Evolutionary conservation across 192 early-diverging fungal species (phyloP).

Genomic region (Coemansia sp.): DNA sequence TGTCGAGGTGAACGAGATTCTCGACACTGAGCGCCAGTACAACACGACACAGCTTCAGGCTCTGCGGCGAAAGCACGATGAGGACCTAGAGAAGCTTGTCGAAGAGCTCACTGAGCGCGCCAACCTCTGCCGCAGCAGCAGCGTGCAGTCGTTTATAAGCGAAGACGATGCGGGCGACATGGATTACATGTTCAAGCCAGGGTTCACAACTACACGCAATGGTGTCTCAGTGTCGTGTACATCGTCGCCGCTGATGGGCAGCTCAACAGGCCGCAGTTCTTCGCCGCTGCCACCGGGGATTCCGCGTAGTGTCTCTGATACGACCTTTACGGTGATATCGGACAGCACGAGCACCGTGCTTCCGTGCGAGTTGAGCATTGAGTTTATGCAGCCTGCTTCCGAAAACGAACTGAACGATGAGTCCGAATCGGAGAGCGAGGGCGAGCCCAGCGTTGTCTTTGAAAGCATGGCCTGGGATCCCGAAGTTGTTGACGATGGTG

Average conservation of each 20-base stretch:
- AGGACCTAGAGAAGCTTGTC: conserved; percentile 37
- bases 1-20: conserved; percentile 44
- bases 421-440: background rate
- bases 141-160: conserved; percentile 6
- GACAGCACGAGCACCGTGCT: background rate
- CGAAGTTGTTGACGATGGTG: conserved; percentile 12
- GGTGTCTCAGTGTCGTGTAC: conserved; percentile 11
- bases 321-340: conserved; percentile 6
- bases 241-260: conserved; percentile 23
- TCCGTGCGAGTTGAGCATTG: conserved; percentile 16
- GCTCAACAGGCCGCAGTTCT: background rate
- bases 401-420: conserved; percentile 1
- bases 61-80: conserved; percentile 38
- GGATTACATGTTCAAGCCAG: conserved; percentile 19
- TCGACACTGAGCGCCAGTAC: conserved; percentile 48
- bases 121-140: conserved; percentile 12
- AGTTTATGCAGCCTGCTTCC: conserved; percentile 10
- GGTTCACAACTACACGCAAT: conserved; percentile 18
- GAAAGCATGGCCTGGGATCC: background rate
- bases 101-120: conserved; percentile 30
- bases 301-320: conserved; percentile 26
- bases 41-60: conserved; percentile 31
- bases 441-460: conserved; percentile 8
- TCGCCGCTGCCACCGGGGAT: conserved; percentile 14
- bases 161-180: conserved; percentile 24